Evolutionary conservation across 306 rosid species (phyloP).

Genomic region (Cicer yamashitae): DNA sequence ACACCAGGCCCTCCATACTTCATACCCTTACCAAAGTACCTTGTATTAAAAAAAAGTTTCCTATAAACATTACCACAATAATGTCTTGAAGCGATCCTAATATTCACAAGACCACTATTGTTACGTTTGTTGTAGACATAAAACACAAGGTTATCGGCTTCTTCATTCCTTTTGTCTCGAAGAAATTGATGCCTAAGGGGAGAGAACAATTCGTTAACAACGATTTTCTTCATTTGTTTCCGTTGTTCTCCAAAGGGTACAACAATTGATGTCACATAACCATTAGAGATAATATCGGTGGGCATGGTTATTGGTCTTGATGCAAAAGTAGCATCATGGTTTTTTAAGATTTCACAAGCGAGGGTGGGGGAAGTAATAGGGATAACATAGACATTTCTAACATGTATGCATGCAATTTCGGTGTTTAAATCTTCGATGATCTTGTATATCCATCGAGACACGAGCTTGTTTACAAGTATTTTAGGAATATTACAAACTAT

Average conservation of each 20-base stretch:
- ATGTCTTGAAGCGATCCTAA: neutral
- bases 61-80: neutral
- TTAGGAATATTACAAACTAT: neutral
- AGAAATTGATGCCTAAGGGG: neutral
- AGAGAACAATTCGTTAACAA: neutral
- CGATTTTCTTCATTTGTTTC: constrained; percentile 6
- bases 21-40: neutral
- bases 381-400: constrained; percentile 10
- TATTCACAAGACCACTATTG: neutral
- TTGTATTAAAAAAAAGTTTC: neutral
- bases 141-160: neutral
- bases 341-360: neutral
- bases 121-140: constrained; percentile 3
- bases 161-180: neutral
- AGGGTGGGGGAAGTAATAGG: neutral
- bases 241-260: neutral
- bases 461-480: neutral
- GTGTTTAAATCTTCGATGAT: neutral
- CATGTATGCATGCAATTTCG: neutral
- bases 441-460: neutral
- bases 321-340: neutral
- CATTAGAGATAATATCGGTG: neutral
- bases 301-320: neutral
- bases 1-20: constrained; percentile 7
- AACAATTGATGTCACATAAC: neutral